These are phyloP conservation scores for Boletellus dicymbophilus DNA, from an alignment of 1,284 basidiomycete species.

Conservation along the genomic window DNA sequence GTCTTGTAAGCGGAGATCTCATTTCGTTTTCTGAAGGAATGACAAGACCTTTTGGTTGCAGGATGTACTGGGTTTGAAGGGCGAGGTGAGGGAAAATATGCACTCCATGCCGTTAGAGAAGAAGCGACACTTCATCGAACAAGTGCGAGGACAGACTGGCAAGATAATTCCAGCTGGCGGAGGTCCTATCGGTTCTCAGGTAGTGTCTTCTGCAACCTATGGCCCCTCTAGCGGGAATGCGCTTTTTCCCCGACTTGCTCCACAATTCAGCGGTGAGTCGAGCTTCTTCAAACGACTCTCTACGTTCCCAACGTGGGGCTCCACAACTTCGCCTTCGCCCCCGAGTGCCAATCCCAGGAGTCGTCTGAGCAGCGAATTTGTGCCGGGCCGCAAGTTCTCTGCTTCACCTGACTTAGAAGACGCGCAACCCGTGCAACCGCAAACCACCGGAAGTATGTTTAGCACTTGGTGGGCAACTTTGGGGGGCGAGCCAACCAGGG, in stretches of 20 bases:
- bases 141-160: slow-evolving; percentile 37
- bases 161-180: slow-evolving; percentile 17
- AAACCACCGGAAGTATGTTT: slow-evolving; percentile 76
- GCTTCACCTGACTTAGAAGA: slow-evolving; percentile 34
- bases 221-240: slow-evolving; percentile 58
- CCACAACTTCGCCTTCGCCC: slow-evolving; percentile 37
- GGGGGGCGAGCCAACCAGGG: slow-evolving; percentile 48
- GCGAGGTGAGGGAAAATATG: slow-evolving; percentile 67
- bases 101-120: slow-evolving; percentile 62
- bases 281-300: slow-evolving; percentile 77
- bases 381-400: slow-evolving; percentile 19
- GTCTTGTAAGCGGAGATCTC: slow-evolving; percentile 58
- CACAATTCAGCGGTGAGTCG: slow-evolving; percentile 68
- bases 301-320: slow-evolving; percentile 61
- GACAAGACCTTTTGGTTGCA: slow-evolving; percentile 27
- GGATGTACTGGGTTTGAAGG: slow-evolving; percentile 78
- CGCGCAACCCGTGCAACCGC: slow-evolving; percentile 51
- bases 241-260: slow-evolving; percentile 60
- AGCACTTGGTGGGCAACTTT: slow-evolving; percentile 71
- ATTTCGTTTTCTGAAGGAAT: background rate
- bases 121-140: slow-evolving; percentile 69
- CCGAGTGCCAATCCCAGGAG: slow-evolving; percentile 28
- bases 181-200: slow-evolving; percentile 25
- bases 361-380: slow-evolving; percentile 42
- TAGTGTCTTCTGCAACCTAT: slow-evolving; percentile 53